A percentile compares a stretch with the other conserved stretches of the same genome.
phyloP scores from a whole-genome alignment of 768 basidiomycete species.

The Hirschioporus abietinus region DNA sequence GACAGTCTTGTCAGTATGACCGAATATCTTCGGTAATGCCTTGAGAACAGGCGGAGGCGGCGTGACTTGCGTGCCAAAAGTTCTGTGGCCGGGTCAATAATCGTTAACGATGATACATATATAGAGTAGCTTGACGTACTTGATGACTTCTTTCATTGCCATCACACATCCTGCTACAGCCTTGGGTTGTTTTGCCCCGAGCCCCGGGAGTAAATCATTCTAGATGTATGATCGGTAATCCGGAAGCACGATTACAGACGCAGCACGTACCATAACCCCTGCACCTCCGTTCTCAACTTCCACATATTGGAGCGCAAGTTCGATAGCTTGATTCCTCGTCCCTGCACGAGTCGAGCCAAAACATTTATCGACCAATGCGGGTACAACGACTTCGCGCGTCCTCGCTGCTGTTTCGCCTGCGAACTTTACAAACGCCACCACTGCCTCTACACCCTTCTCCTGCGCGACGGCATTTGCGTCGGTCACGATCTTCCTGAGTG shows the following conservation, averaged over 20 bases:
- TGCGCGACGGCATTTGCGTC: constrained; percentile 97
- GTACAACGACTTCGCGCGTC: constrained; percentile 75
- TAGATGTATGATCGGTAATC: constrained; percentile 26
- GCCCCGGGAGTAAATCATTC: constrained; percentile 77
- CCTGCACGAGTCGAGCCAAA: constrained; percentile 87
- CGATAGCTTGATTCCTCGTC: constrained; percentile 83
- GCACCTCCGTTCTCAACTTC: constrained; percentile 89
- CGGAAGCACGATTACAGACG: constrained; percentile 21
- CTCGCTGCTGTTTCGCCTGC: constrained; percentile 85
- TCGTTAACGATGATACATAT: constrained; percentile 1
- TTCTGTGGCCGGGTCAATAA: constrained; percentile 34
- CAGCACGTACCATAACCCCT: constrained; percentile 78
- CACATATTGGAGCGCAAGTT: constrained; percentile 82
- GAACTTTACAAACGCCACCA: constrained; percentile 81
- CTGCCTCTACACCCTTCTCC: constrained; percentile 92
- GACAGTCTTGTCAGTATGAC: constrained; percentile 92
- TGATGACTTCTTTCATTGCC: constrained; percentile 78
- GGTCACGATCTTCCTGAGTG: constrained; percentile 80
- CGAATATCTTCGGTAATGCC: constrained; percentile 86
- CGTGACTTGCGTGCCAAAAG: constrained; percentile 73
- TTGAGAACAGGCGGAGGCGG: constrained; percentile 81
- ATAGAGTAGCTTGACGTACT: constrained; percentile 43
- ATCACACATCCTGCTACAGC: constrained; percentile 73
- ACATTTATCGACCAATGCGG: constrained; percentile 95
- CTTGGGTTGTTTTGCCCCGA: constrained; percentile 93